These are phyloP conservation scores for Lasiosphaeria ovina DNA, from an alignment of 495 filamentous ascomycete genomes.

Conservation along the genomic window DNA sequence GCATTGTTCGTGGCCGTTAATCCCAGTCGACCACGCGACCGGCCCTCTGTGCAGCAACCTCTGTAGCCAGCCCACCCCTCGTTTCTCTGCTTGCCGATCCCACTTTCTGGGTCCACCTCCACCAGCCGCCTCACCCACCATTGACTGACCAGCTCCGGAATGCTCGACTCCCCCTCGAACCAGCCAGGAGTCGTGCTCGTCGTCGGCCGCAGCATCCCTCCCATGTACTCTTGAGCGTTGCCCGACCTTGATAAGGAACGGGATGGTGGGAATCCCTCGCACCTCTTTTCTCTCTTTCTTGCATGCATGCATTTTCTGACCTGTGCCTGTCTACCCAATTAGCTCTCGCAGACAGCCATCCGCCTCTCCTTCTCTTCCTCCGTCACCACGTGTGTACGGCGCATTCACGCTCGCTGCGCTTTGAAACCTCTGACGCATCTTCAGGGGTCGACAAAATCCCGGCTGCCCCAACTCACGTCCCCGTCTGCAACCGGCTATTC, in stretches of 20 bases:
- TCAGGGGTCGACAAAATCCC: constrained; percentile 23
- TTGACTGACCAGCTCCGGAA: neutral
- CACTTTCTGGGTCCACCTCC: constrained; percentile 16
- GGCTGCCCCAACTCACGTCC: constrained; percentile 8
- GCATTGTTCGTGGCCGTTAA: constrained; percentile 15
- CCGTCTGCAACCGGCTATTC: constrained; percentile 15
- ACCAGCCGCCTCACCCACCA: constrained; percentile 5
- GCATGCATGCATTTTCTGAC: neutral
- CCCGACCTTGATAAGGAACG: no score
- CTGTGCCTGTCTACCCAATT: constrained; percentile 15
- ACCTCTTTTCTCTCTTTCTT: no score
- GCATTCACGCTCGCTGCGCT: constrained; percentile 26
- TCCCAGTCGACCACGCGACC: constrained; percentile 33
- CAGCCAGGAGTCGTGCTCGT: no score
- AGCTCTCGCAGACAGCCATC: neutral
- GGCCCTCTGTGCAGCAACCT: constrained; percentile 13
- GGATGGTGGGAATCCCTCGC: no score
- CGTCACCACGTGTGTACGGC: constrained; percentile 13
- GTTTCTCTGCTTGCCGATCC: constrained; percentile 21
- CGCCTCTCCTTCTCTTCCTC: constrained; percentile 3
- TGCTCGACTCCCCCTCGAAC: no score
- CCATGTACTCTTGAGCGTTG: no score
- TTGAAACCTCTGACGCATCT: constrained; percentile 39
- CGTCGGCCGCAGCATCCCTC: no score
- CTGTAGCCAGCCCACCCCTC: constrained; percentile 14